Conservation (phyloP, 2,329 filamentous ascomycete species). For the Ascochyta clinopodiicola region DNA sequence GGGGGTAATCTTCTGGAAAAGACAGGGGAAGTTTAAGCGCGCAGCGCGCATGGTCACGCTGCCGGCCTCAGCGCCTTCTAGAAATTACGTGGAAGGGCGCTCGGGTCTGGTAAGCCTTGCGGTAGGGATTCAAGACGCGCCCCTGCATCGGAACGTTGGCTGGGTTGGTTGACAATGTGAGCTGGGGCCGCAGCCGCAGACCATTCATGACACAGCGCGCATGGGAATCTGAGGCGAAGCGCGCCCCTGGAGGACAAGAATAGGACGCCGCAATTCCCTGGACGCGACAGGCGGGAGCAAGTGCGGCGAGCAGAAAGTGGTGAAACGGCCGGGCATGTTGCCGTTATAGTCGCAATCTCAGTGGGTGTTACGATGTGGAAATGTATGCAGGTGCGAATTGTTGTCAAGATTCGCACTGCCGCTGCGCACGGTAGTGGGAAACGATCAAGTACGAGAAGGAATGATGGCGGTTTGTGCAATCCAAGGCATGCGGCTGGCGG, state of each 20-base stretch:
- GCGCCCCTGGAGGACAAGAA: conserved; percentile 39
- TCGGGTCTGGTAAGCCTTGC: conserved; percentile 35
- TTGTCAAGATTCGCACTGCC: neutral
- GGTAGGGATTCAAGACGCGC: conserved; percentile 37
- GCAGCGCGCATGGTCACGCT: conserved; percentile 34
- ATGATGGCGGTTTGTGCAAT: conserved; percentile 10
- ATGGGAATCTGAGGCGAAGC: conserved; percentile 37
- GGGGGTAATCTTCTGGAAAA: conserved; percentile 50
- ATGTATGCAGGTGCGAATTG: neutral
- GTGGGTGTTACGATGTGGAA: conserved; percentile 17
- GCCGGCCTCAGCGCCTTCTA: conserved; percentile 37
- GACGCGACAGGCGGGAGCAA: conserved; percentile 22
- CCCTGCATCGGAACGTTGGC: conserved; percentile 38
- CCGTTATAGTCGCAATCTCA: conserved; percentile 33
- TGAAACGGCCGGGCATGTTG: conserved; percentile 45
- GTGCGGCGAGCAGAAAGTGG: conserved; percentile 29
- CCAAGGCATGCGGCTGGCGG: conserved; percentile 1
- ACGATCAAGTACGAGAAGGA: neutral
- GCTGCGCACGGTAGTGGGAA: neutral
- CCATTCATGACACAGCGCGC: conserved; percentile 36
- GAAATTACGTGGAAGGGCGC: conserved; percentile 47
- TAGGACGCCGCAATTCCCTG: conserved; percentile 34
- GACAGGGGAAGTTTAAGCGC: conserved; percentile 34
- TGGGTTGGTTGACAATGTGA: conserved; percentile 29
- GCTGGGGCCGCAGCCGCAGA: conserved; percentile 41